These are phyloP conservation scores for Diplocarpon rosae DNA, from an alignment of 2,329 filamentous ascomycete genomes.

Conservation along the genomic window DNA sequence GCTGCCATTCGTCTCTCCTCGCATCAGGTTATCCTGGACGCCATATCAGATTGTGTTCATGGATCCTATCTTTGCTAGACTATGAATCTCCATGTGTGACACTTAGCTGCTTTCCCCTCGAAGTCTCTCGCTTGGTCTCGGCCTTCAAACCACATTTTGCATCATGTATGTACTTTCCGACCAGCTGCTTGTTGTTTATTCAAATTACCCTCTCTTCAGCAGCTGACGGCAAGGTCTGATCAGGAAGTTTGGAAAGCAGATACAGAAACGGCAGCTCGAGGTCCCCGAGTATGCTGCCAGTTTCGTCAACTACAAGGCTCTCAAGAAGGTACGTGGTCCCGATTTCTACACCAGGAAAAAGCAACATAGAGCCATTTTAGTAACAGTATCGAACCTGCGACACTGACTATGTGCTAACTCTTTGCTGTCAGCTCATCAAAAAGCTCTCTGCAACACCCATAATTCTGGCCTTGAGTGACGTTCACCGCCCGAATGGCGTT, in stretches of 20 bases:
- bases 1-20: not conserved
- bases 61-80: not conserved
- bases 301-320: slow-evolving; percentile 97
- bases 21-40: not conserved
- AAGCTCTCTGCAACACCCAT: slow-evolving; percentile 88
- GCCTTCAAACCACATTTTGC: slow-evolving; percentile 16
- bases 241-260: slow-evolving; percentile 99
- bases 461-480: slow-evolving; percentile 64
- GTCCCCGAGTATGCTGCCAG: slow-evolving; percentile 98
- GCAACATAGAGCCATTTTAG: slow-evolving; percentile 5
- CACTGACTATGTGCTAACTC: slow-evolving; percentile 19
- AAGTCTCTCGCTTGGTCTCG: slow-evolving; percentile 12
- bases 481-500: slow-evolving; percentile 34
- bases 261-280: slow-evolving; percentile 97
- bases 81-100: slow-evolving; percentile 20
- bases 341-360: slow-evolving; percentile 10
- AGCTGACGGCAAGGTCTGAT: slow-evolving; percentile 9
- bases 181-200: slow-evolving; percentile 3
- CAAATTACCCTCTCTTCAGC: not conserved
- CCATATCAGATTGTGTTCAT: not conserved
- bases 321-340: slow-evolving; percentile 71
- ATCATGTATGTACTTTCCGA: slow-evolving; percentile 24
- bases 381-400: slow-evolving; percentile 8
- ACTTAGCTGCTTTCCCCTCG: slow-evolving; percentile 8
- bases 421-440: slow-evolving; percentile 73